Percentiles rank a stretch among this genome's conserved stretches.
These are phyloP conservation scores for Albifimbria verrucaria DNA, from an alignment of 2,329 filamentous ascomycete genomes.

Conservation along the genomic window DNA sequence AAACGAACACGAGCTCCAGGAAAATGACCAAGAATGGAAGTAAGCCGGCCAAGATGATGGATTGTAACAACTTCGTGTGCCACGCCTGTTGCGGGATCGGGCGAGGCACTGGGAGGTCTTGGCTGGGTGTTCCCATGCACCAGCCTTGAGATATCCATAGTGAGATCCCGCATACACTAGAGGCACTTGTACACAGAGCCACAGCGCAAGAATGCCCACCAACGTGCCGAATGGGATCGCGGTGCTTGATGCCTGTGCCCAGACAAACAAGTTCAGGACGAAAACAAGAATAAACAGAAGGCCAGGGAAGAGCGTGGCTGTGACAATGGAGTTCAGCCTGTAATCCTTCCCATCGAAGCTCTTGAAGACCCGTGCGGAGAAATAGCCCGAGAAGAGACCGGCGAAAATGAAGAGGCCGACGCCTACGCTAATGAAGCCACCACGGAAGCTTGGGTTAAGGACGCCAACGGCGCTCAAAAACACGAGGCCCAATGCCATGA, in stretches of 20 bases:
- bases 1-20: constrained; percentile 82
- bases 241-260: constrained; percentile 84
- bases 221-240: constrained; percentile 82
- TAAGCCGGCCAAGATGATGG: constrained; percentile 69
- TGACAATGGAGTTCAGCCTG: constrained; percentile 73
- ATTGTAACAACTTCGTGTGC: constrained; percentile 65
- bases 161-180: constrained; percentile 79
- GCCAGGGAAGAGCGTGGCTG: constrained; percentile 75
- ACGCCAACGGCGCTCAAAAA: constrained; percentile 72
- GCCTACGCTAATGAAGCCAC: constrained; percentile 82
- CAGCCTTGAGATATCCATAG: constrained; percentile 66
- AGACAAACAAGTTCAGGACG: constrained; percentile 83
- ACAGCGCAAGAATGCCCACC: constrained; percentile 68
- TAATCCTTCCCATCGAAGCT: constrained; percentile 76
- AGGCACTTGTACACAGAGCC: constrained; percentile 82
- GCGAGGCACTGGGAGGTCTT: constrained; percentile 69
- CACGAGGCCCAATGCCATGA: constrained; percentile 73
- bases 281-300: constrained; percentile 72
- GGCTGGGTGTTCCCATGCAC: constrained; percentile 77
- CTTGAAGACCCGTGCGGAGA: constrained; percentile 77
- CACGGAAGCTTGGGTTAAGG: constrained; percentile 84
- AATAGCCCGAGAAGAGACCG: constrained; percentile 82
- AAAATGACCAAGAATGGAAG: constrained; percentile 86
- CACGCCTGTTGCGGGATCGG: constrained; percentile 73
- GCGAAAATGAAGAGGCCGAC: constrained; percentile 81